Conservation (phyloP, 2,329 filamentous ascomycete genomes). For the Colletotrichum magnum region DNA sequence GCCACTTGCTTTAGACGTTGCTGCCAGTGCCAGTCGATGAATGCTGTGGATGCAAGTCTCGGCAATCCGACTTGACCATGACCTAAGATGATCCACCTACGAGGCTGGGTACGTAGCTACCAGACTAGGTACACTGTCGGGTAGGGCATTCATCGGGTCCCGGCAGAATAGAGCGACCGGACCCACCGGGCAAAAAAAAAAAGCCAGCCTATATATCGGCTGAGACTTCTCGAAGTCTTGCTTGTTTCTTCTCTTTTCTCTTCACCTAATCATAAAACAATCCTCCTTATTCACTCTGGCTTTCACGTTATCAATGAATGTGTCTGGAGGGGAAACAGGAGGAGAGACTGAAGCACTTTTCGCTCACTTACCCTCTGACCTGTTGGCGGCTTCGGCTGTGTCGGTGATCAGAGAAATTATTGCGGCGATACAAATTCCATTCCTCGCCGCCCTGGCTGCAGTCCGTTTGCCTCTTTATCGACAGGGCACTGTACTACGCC, state of each 20-base stretch:
- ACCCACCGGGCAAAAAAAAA: not conserved
- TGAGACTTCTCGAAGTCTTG: slow-evolving; percentile 38
- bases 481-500: no score
- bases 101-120: not conserved
- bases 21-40: no score
- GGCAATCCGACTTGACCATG: no score
- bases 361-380: slow-evolving; percentile 66
- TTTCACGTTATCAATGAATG: slow-evolving; percentile 67
- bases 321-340: slow-evolving; percentile 79
- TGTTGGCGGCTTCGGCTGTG: slow-evolving; percentile 47
- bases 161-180: slow-evolving; percentile 27
- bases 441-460: not conserved
- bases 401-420: slow-evolving; percentile 54
- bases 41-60: no score
- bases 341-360: slow-evolving; percentile 67
- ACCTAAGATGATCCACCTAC: no score
- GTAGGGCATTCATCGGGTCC: slow-evolving; percentile 19
- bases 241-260: slow-evolving; percentile 44
- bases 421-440: slow-evolving; percentile 47
- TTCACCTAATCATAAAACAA: slow-evolving; percentile 54
- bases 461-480: not conserved
- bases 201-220: slow-evolving; percentile 31
- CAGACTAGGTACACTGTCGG: not conserved
- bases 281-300: slow-evolving; percentile 80
- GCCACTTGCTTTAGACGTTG: no score